Evolutionary conservation across 352 stramenopile species (phyloP), one percentile per base, ranked within the genome.

Genomic region (Blastocystis sp.): DNA sequence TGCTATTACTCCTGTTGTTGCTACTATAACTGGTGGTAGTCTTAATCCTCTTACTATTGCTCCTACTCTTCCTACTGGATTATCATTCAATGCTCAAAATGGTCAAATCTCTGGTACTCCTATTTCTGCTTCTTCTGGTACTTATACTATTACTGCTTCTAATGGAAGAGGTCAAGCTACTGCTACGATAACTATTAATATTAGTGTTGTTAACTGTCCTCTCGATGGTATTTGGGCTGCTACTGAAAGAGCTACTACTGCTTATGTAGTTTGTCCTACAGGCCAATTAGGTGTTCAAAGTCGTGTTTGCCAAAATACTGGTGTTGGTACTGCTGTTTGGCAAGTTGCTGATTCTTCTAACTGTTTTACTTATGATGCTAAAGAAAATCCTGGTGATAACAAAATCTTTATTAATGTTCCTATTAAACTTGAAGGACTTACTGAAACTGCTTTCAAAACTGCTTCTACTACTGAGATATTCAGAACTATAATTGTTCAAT

Each of bases 21-120:
- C 52, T 5, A 62, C 35, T 2, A 49, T 62, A 16, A 48, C 34
- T 28, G 39, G 27, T 31, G 52, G 39, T 11, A 28, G 41, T 25
- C 19, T 58, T 13, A 16, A 62, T 19, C 19, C 23, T 5, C 54
- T 37, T 34, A 6, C 34, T 6, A 37, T 62, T 32, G 18, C 24
- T 10, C 52, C 52, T 13, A 23, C 32, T n/a, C 33, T 62, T n/a
- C 52, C 52, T 19, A 30, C 52, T 23, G 52, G 52, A 1, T 28
- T 62, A 13, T 24, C 4, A 4, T 32, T 62, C 2, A 31, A 35
- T 10, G 37, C 34, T 11, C 11, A 25, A 0, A 62, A 13, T 10
- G 52, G 52, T 36, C 39, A 54, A 30, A 62, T 62, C 19, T 49
- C 33, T 9, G 52, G 52, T 23, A 62, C 40, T 19, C 52, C 52